Conservation (phyloP, 495 filamentous ascomycete species). For the Penicillium maclennaniae region DNA sequence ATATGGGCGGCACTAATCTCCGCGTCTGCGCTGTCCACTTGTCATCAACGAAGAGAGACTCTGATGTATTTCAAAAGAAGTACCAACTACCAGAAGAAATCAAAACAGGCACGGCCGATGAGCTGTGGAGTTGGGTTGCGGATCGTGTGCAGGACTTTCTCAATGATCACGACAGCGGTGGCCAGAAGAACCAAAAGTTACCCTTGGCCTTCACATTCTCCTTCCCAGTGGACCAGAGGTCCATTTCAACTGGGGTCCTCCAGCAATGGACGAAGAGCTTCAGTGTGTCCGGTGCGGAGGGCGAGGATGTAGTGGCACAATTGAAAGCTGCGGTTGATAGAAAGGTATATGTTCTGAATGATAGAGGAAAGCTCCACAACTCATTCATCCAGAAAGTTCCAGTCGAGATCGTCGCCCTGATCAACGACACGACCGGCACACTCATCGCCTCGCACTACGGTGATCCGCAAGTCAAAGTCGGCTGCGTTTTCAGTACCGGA, state of each 20-base stretch:
- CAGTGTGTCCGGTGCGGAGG: constrained; percentile 86
- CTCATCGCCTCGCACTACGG: constrained; percentile 89
- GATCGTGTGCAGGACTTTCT: constrained; percentile 85
- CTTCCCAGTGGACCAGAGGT: constrained; percentile 83
- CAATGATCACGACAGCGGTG: constrained; percentile 67
- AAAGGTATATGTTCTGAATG: constrained; percentile 41
- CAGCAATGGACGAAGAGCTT: constrained; percentile 98
- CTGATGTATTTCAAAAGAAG: constrained; percentile 90
- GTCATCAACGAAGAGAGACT: constrained; percentile 76
- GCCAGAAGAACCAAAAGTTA: constrained; percentile 46
- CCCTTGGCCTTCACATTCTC: constrained; percentile 94
- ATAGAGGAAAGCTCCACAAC: background rate
- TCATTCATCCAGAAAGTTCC: constrained; percentile 59
- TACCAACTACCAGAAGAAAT: constrained; percentile 85
- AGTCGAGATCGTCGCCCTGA: constrained; percentile 78
- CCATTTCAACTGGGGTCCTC: constrained; percentile 82
- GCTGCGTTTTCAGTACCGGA: constrained; percentile 94
- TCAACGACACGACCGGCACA: constrained; percentile 95
- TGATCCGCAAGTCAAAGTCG: constrained; percentile 77
- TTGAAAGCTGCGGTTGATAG: constrained; percentile 75
- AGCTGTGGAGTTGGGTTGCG: constrained; percentile 89
- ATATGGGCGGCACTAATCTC: constrained; percentile 95
- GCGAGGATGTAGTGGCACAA: constrained; percentile 82
- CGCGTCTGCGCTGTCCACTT: constrained; percentile 88
- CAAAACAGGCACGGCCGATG: constrained; percentile 73